Evolutionary conservation across 2,329 filamentous ascomycete genomes (phyloP).

Genomic region (Claviceps citrina): DNA sequence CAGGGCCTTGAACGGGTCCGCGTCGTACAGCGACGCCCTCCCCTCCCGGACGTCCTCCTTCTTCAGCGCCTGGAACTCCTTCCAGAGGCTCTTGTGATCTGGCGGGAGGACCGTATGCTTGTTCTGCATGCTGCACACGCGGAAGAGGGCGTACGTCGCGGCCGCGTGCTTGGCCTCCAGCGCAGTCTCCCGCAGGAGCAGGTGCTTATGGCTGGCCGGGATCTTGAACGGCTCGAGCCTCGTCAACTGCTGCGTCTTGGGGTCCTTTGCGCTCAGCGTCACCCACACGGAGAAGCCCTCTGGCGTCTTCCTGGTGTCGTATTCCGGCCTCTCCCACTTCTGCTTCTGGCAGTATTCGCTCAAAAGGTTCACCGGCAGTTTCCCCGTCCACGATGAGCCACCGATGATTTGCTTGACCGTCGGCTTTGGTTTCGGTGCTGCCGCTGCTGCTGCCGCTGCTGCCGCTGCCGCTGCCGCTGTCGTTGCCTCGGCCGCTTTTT

Average conservation of each 20-base stretch:
- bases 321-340: slow-evolving; percentile 89
- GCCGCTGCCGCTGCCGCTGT: slow-evolving; percentile 19
- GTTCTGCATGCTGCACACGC: slow-evolving; percentile 90
- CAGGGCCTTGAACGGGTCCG: slow-evolving; percentile 75
- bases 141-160: slow-evolving; percentile 78
- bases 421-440: slow-evolving; percentile 37
- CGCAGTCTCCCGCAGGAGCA: slow-evolving; percentile 61
- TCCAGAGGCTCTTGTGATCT: slow-evolving; percentile 80
- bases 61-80: slow-evolving; percentile 74
- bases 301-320: slow-evolving; percentile 60
- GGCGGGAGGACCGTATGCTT: slow-evolving; percentile 89
- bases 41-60: slow-evolving; percentile 62
- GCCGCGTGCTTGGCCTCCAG: slow-evolving; percentile 89
- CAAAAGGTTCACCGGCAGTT: slow-evolving; percentile 83
- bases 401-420: slow-evolving; percentile 73
- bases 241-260: slow-evolving; percentile 66
- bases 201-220: slow-evolving; percentile 58
- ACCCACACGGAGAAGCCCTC: slow-evolving; percentile 71
- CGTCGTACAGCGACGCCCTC: slow-evolving; percentile 81
- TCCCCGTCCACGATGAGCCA: slow-evolving; percentile 92
- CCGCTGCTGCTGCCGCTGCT: slow-evolving; percentile 25
- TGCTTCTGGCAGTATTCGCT: slow-evolving; percentile 92
- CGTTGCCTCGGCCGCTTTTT: slow-evolving; percentile 16
- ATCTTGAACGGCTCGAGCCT: slow-evolving; percentile 70
- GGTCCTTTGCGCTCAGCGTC: slow-evolving; percentile 57